Percentiles rank a stretch among this genome's conserved stretches.
phyloP scores from a whole-genome alignment of 1,284 basidiomycete species.

The Marasmius fiardii region DNA sequence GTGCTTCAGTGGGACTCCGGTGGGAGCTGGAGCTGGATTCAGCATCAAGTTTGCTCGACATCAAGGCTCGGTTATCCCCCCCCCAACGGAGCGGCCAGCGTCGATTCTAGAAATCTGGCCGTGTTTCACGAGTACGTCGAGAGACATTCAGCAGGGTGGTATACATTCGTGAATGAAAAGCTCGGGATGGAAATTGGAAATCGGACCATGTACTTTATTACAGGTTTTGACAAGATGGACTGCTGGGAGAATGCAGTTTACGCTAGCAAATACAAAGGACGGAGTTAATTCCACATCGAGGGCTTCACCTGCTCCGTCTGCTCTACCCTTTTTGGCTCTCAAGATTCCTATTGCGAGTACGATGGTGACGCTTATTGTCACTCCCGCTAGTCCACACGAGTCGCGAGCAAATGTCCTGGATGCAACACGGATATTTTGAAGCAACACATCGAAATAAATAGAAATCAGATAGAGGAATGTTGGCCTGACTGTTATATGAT shows the following conservation, averaged over 20 bases:
- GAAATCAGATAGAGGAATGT: constrained; percentile 97
- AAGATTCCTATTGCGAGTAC: constrained; percentile 99
- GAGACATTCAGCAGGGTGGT: no score
- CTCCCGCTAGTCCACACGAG: constrained; percentile 97
- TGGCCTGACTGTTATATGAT: constrained; percentile 99
- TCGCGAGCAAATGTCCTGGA: constrained; percentile 97
- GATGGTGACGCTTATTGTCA: constrained; percentile 95
- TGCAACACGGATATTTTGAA: constrained; percentile 99
- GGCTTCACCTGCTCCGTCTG: constrained; percentile 99
- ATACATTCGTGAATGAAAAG: no score
- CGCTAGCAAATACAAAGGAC: no score
- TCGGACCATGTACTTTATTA: no score
- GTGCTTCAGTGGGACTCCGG: not conserved
- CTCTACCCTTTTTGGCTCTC: constrained; percentile 93
- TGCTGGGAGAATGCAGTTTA: no score
- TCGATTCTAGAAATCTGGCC: not conserved
- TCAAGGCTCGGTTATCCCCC: constrained; percentile 6
- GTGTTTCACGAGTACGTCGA: not conserved
- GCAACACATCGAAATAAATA: constrained; percentile 99
- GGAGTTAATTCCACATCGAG: constrained; percentile 99
- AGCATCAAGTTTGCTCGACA: not conserved
- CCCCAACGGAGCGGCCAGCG: constrained; percentile 8
- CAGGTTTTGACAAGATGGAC: no score
- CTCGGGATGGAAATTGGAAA: no score
- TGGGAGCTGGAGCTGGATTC: not conserved